Base-by-base conservation (phyloP, 805 yeast species). In the Saturnispora silvae region DNA sequence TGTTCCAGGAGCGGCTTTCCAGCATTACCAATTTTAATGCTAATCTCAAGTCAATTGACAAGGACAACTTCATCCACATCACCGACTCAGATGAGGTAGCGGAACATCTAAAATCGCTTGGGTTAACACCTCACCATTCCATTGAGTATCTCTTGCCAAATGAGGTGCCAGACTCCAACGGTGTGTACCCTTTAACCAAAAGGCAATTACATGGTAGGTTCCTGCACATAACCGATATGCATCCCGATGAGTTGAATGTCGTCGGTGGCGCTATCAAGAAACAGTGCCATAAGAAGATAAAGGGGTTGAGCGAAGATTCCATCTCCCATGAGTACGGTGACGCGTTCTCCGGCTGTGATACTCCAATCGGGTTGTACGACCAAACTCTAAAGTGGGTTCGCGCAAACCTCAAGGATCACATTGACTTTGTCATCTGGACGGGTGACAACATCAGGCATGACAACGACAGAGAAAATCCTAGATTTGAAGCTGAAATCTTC, bases 361-460 rank as follows among this genome's bases (percentile, higher is more conserved):
- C 85, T 2, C 85, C 95, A 3, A 54, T 75, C 53, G 57, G 59
- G 1, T 56, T 84, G 34, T 73, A 79, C 56, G 62, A 74, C 8
- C 65, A 65, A 14, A 82, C 94, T 0, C 57, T 84, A 38, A 53
- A 66, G 22, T 84, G 94, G 92, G 61, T 84, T 2, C 56, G 65
- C 16, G 62, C 64, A 10, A 75, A 82, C 42, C 54, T 84, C 41
- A 71, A 65, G 42, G 92, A 81, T 54, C 75, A 83, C 45, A 76
- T 84, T 34, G 95, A 84, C 54, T 84, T 84, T 57, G 77, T 84
- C 10, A 70, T 84, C 11, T 84, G 95, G 95, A 83, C 95, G 0
- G 95, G 95, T 23, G 95, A 84, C 57, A 84, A 83, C 49, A 72
- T 81, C 32, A 67, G 94, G 39, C 95, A 83, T 54, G 94, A 83